Base-by-base conservation (phyloP, 148 eudicot species). In the Rhododendron mucronatum region DNA sequence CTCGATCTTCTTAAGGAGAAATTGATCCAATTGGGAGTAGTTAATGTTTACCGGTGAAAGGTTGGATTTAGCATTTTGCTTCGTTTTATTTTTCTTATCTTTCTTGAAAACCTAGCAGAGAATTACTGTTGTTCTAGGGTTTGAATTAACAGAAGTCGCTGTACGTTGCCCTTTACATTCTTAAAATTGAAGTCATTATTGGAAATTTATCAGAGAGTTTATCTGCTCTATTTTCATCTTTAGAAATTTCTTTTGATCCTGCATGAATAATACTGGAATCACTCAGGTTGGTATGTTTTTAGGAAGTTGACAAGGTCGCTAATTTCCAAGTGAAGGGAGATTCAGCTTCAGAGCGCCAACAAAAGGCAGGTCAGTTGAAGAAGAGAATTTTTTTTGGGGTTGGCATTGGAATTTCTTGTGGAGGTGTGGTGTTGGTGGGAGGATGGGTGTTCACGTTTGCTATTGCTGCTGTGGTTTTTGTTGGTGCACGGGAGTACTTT, bases 371-470 rank as follows among this genome's bases (percentile, higher is more conserved):
- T 86, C 94, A 94, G 87, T 88, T 96, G 92, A 91, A 90, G 90
- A 92, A 92, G 86, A 93, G 99, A 88, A 86, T 96, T 85, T 51
- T 93, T 71, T 95, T 89, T 89, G 99, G 99, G 88, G 89, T 96
- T 89, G 95, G 90, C 67, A 93, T 96, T 83, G 99, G 99, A 59
- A 80, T 96, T 84, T 83, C 91, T 76, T 92, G 82, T 85, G 99
- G 98, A 45, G 95, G 92, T 55, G 90, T 93, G 61, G 94, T 96
- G 82, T 88, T 96, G 86, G 94, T 96, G 83, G 99, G 99, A 90
- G 98, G 98, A 85, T 96, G 99, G 99, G 84, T 93, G 87, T 96
- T 93, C 90, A 94, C 99, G 2, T 87, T 91, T 65, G 94, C 90
- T n/a, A 75, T 96, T 87, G 92, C 98, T 86, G 96, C 93, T 86